Conservation (phyloP, 2,329 filamentous ascomycete species). For the Diaporthe sp. region DNA sequence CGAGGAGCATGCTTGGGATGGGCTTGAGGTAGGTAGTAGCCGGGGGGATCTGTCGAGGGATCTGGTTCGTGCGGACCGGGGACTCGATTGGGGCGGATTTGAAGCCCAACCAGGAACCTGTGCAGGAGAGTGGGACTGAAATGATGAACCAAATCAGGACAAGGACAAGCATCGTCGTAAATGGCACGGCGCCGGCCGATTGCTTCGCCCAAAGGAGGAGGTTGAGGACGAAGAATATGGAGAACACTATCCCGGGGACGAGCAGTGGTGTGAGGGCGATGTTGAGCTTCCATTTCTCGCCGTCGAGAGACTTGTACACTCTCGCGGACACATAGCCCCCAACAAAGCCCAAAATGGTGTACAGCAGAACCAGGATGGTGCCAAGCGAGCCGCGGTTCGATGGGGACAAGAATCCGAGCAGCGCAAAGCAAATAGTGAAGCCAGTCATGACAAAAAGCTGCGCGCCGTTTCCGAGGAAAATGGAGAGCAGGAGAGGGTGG, state of each 20-base stretch:
- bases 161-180: constrained; percentile 96
- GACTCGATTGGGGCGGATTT: constrained; percentile 78
- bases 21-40: constrained; percentile 86
- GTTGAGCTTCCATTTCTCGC: constrained; percentile 94
- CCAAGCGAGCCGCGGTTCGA: constrained; percentile 95
- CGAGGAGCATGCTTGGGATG: constrained; percentile 90
- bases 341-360: constrained; percentile 92
- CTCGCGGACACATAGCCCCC: constrained; percentile 91
- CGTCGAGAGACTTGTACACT: constrained; percentile 94
- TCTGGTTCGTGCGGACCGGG: constrained; percentile 96
- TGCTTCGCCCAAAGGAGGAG: constrained; percentile 95
- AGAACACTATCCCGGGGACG: constrained; percentile 88
- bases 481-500: constrained; percentile 84
- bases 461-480: constrained; percentile 92
- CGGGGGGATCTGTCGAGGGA: constrained; percentile 94
- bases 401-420: constrained; percentile 94
- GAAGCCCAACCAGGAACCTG: constrained; percentile 95
- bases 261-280: constrained; percentile 89
- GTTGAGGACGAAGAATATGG: constrained; percentile 92
- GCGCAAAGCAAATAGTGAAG: constrained; percentile 91
- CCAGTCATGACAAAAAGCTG: constrained; percentile 99
- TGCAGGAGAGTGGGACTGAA: constrained; percentile 90
- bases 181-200: constrained; percentile 93
- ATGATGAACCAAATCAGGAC: constrained; percentile 97
- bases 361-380: constrained; percentile 92